Evolutionary conservation across 768 basidiomycete genomes (phyloP), one percentile per base, ranked within the genome.

Genomic region (Tricholoma terreum): DNA sequence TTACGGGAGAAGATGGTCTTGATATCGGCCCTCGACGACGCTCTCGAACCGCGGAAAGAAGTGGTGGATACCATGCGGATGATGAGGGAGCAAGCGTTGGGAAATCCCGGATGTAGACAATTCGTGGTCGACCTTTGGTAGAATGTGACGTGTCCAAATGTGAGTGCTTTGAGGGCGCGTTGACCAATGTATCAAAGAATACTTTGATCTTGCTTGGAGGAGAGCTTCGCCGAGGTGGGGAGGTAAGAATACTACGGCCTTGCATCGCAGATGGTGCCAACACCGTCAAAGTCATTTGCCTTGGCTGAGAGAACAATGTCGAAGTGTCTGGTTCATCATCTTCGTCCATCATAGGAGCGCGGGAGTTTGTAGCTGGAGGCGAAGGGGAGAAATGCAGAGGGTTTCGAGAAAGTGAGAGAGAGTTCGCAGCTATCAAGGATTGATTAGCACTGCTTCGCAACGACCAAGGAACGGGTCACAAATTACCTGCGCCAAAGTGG

Each of bases 71-170:
- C 93, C 95, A 94, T 0, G 78, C 71, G 2, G 86, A 76, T 3
- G 89, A 85, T 4, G 88, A 83, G 2, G 86, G 70, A 0, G 90
- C 84, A 49, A 96, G 81, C 0, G 85, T 89, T 2, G 84, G 80
- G 62, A 89, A 91, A 67, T 94, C 90, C 53, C 92, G 87, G 46
- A 96, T 76, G 64, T 94, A 92, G 55, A 97, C 79, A 9, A 97
- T 78, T 11, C 94, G 86, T 5, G 90, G 90, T 55, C 77, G 73
- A 34, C 61, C 54, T 9, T 66, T 73, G 45, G 66, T 59, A 46
- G 71, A 9, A 7, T 38, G 35, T 27, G 22, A 59, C 4, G 76
- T 69, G 53, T 62, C 55, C 6, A 68, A 56, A 38, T 43, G 50
- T 43, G 67, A 64, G 30, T 57, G 56, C 48, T 72, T 70, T 21